Conservation (phyloP, 805 yeast genomes). For the Saccharomyces mikatae region DNA sequence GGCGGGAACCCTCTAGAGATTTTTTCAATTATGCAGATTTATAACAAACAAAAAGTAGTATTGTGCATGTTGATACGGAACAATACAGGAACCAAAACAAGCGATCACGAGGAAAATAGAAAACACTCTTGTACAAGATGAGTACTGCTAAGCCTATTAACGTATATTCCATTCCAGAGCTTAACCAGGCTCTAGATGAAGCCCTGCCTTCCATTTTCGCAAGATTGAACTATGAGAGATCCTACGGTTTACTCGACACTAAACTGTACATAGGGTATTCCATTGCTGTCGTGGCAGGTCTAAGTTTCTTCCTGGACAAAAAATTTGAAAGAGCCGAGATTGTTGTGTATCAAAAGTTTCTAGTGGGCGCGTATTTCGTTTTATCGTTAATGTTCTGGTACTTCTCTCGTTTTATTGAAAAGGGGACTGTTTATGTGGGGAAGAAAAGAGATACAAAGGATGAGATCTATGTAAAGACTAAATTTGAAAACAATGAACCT, state of each 20-base stretch:
- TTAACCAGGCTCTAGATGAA: conserved; percentile 26
- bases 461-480: conserved; percentile 28
- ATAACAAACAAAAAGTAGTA: not conserved
- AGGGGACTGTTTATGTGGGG: conserved; percentile 41
- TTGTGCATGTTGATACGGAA: not conserved
- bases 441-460: conserved; percentile 19
- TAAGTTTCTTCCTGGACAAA: conserved; percentile 44
- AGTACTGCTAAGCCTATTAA: conserved; percentile 23
- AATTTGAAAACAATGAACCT: conserved; percentile 35
- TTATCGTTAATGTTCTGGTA: conserved; percentile 35
- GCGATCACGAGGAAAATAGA: not conserved
- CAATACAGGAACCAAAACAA: not conserved
- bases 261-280: conserved; percentile 45
- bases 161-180: conserved; percentile 27
- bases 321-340: conserved; percentile 38
- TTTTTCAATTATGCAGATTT: not conserved
- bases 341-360: conserved; percentile 32
- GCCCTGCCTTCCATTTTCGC: conserved; percentile 20
- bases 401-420: conserved; percentile 32
- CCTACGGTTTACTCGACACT: conserved; percentile 31
- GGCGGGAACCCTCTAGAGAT: not conserved
- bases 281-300: conserved; percentile 43
- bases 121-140: conserved; percentile 7
- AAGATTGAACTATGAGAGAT: conserved; percentile 20
- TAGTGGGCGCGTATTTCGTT: conserved; percentile 35